These are phyloP conservation scores for barrel medic (Medicago truncatula) DNA, from an alignment of 306 rosid genomes.

Conservation along the genomic window DNA sequence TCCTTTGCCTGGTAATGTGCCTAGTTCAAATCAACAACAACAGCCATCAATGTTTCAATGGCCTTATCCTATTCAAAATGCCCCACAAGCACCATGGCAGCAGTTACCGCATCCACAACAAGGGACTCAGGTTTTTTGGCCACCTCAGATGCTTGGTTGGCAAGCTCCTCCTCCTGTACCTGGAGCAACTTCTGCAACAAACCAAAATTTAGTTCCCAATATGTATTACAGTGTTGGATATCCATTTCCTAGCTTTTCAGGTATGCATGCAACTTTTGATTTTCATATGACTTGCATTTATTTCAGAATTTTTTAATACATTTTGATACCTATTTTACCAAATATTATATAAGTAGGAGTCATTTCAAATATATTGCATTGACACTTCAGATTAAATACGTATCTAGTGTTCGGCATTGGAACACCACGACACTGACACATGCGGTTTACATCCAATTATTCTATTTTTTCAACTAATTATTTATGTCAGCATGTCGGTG, in stretches of 20 bases:
- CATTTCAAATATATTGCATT: background rate
- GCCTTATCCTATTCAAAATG: background rate
- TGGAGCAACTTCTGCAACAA: conserved; percentile 45
- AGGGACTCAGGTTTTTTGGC: conserved; percentile 36
- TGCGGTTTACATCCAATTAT: too few relatives aligned
- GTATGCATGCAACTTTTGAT: conserved; percentile 42
- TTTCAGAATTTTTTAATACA: background rate
- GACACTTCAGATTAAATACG: background rate
- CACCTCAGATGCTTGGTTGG: background rate
- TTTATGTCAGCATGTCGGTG: background rate
- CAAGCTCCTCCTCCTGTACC: conserved; percentile 3
- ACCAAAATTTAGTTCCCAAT: conserved; percentile 51
- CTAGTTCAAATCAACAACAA: conserved; percentile 44
- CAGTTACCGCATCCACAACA: conserved; percentile 46
- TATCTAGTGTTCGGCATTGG: background rate
- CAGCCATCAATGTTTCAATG: background rate
- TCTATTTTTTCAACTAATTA: too few relatives aligned
- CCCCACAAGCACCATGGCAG: conserved; percentile 3
- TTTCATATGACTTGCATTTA: background rate
- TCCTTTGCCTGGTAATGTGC: conserved; percentile 31
- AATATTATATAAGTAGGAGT: background rate
- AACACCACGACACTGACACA: too few relatives aligned
- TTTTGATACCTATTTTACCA: background rate
- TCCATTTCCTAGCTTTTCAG: conserved; percentile 52
- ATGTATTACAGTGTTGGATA: conserved; percentile 51